Conservation (phyloP, 23 red algal species). For the Gracilariopsis chorda region DNA sequence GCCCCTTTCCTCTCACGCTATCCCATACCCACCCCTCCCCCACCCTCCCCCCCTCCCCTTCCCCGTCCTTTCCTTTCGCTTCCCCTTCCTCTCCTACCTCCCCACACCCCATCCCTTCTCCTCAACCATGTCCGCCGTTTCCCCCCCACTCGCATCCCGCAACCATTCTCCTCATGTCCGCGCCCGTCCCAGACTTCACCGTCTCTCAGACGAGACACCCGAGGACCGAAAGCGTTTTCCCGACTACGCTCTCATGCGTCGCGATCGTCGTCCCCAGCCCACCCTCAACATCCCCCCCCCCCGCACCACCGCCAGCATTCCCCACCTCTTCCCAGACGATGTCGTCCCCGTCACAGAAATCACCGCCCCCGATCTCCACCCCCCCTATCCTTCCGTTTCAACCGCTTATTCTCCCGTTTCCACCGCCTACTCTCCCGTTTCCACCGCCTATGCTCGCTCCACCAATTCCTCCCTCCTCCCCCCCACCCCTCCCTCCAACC, state of each 20-base stretch:
- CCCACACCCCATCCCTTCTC: not conserved
- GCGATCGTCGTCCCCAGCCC: not conserved
- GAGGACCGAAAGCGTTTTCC: constrained; percentile 1
- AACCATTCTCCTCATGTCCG: not conserved
- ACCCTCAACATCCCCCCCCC: not conserved
- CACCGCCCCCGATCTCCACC: not conserved
- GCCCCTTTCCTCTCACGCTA: not conserved
- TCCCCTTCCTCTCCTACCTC: too few relatives aligned
- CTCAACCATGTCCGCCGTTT: not conserved
- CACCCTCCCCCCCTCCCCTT: not conserved
- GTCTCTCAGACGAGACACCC: not conserved
- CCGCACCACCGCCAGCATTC: not conserved
- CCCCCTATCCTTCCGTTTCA: not conserved
- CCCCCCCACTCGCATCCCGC: not conserved
- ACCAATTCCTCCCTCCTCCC: not conserved
- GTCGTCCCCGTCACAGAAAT: not conserved
- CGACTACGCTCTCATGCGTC: constrained; percentile 4
- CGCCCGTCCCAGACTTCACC: not conserved
- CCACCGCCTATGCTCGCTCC: not conserved
- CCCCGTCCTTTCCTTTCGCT: not conserved
- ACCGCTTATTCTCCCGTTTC: too few relatives aligned
- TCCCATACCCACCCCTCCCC: not conserved
- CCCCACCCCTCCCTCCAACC: not conserved
- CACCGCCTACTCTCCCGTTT: too few relatives aligned
- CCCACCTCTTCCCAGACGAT: not conserved